phyloP scores from a whole-genome alignment of 495 filamentous ascomycete genomes.

The Lasiosphaeria hispida region DNA sequence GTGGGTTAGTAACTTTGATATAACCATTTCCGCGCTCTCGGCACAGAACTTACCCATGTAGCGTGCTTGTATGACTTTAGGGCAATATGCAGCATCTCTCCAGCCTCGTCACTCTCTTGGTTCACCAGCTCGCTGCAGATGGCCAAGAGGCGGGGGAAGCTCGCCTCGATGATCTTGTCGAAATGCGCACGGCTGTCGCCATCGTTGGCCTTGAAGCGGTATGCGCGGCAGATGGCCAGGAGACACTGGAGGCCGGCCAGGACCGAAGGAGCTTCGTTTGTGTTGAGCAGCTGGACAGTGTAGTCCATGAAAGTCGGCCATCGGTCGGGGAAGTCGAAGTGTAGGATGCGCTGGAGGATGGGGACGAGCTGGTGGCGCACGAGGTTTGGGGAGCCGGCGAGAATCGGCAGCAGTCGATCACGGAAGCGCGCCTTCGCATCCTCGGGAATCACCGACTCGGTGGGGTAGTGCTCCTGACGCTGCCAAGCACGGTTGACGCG shows the following conservation, averaged over 20 bases:
- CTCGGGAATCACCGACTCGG: slow-evolving; percentile 71
- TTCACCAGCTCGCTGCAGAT: slow-evolving; percentile 86
- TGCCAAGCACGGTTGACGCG: slow-evolving; percentile 89
- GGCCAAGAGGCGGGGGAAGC: slow-evolving; percentile 83
- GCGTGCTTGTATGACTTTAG: slow-evolving; percentile 97
- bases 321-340: slow-evolving; percentile 88
- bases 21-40: neutral
- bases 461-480: slow-evolving; percentile 65
- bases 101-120: slow-evolving; percentile 87
- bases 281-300: slow-evolving; percentile 79
- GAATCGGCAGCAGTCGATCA: slow-evolving; percentile 80
- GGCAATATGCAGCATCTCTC: slow-evolving; percentile 91
- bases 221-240: slow-evolving; percentile 87
- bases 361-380: slow-evolving; percentile 90
- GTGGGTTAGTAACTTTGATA: slow-evolving; percentile 31
- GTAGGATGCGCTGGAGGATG: slow-evolving; percentile 90
- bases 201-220: slow-evolving; percentile 76
- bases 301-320: slow-evolving; percentile 94
- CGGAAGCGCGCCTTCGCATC: slow-evolving; percentile 85
- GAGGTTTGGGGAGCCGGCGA: slow-evolving; percentile 73
- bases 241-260: slow-evolving; percentile 93
- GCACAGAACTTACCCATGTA: slow-evolving; percentile 71
- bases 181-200: slow-evolving; percentile 80
- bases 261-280: slow-evolving; percentile 78
- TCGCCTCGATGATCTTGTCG: slow-evolving; percentile 86